Evolutionary conservation across 148 eudicot species (phyloP).

Genomic region (Euryodendron excelsum): DNA sequence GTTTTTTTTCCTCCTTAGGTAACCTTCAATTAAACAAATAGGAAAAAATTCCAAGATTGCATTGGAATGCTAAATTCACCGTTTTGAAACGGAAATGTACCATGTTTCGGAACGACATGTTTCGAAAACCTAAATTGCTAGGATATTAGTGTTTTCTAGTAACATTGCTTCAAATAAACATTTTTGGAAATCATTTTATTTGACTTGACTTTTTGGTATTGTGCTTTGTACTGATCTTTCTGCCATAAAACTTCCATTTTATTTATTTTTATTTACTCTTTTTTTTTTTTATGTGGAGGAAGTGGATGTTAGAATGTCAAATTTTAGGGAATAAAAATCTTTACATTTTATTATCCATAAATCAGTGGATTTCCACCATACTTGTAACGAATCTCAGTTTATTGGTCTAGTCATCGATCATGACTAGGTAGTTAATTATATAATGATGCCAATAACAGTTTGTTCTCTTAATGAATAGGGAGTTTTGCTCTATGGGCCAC

Average conservation of each 20-base stretch:
- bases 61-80: too few relatives aligned
- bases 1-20: too few relatives aligned
- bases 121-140: too few relatives aligned
- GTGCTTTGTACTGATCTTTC: neutral
- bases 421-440: neutral
- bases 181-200: neutral
- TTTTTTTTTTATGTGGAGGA: neutral
- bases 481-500: conserved; percentile 91
- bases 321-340: neutral
- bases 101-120: too few relatives aligned
- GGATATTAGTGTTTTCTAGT: too few relatives aligned
- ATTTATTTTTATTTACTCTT: neutral
- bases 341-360: neutral
- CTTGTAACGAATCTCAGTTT: neutral
- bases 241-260: neutral
- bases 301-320: neutral
- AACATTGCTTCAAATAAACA: neutral
- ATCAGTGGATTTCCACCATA: neutral
- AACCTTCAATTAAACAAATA: too few relatives aligned
- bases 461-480: conserved; percentile 42
- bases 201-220: neutral
- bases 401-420: neutral
- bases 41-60: too few relatives aligned
- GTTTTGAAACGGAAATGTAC: too few relatives aligned
- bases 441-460: neutral